A percentile compares a stretch with the other conserved stretches of the same genome.
phyloP scores from a whole-genome alignment of 2,329 filamentous ascomycete species.

The Cercospora sojina region DNA sequence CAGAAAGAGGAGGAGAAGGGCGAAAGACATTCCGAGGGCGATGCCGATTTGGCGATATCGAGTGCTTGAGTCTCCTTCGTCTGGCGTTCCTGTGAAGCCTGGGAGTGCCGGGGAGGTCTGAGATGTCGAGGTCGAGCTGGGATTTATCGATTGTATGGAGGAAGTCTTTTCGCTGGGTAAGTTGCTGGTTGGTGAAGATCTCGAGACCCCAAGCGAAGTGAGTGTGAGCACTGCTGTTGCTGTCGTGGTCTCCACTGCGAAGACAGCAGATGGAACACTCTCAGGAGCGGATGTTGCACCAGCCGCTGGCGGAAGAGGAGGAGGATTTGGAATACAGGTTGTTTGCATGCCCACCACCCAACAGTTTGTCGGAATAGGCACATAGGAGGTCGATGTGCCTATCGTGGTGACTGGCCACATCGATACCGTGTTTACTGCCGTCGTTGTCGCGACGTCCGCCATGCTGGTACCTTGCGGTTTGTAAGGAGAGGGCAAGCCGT shows the following conservation, averaged over 20 bases:
- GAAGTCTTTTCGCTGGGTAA: background rate
- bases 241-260: background rate
- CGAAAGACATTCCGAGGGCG: background rate
- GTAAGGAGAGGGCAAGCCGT: background rate
- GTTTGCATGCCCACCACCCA: background rate
- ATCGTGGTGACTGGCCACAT: background rate
- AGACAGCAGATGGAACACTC: background rate
- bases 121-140: background rate
- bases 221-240: background rate
- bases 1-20: background rate
- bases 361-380: background rate
- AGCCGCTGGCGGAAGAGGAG: background rate
- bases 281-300: background rate
- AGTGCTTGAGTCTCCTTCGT: background rate
- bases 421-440: background rate
- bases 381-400: background rate
- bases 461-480: background rate
- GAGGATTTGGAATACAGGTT: background rate
- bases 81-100: background rate
- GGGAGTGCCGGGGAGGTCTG: background rate
- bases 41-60: background rate
- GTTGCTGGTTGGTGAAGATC: background rate
- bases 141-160: background rate
- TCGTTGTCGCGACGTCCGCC: background rate
- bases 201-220: background rate